Conservation (phyloP, 2,329 filamentous ascomycete genomes). For the Clathrospora elynae region DNA sequence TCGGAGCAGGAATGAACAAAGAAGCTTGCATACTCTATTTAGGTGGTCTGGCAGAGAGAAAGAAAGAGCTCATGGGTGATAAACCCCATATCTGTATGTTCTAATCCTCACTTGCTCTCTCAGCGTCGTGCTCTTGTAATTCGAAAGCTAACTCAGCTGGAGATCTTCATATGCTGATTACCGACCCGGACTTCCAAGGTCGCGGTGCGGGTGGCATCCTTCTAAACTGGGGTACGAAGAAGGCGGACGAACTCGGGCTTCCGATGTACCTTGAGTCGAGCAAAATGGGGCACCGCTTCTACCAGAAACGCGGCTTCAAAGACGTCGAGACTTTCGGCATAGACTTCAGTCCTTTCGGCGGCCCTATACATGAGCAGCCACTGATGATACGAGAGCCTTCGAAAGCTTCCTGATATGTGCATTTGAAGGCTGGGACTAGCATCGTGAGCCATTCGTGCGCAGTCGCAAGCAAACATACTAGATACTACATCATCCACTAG, state of each 20-base stretch:
- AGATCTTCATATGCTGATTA: conserved; percentile 39
- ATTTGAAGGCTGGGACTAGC: too few relatives aligned
- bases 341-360: conserved; percentile 26
- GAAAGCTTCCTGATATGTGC: too few relatives aligned
- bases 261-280: conserved; percentile 36
- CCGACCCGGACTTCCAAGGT: conserved; percentile 32
- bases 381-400: conserved; percentile 33
- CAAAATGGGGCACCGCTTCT: conserved; percentile 24
- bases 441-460: too few relatives aligned
- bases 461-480: too few relatives aligned
- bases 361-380: conserved; percentile 20
- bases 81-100: conserved; percentile 35
- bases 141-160: neutral
- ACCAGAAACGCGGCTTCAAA: conserved; percentile 33
- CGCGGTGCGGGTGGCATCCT: conserved; percentile 32
- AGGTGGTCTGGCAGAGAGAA: conserved; percentile 22
- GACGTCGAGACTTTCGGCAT: conserved; percentile 26
- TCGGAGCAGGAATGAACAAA: conserved; percentile 25
- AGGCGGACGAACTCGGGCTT: conserved; percentile 31
- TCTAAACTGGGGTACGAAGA: conserved; percentile 28
- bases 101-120: neutral
- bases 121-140: neutral
- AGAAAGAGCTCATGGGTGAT: conserved; percentile 27
- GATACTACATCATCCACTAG: too few relatives aligned
- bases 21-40: conserved; percentile 35